Conservation (phyloP, 768 basidiomycete species). For the Boletus sensibilis region DNA sequence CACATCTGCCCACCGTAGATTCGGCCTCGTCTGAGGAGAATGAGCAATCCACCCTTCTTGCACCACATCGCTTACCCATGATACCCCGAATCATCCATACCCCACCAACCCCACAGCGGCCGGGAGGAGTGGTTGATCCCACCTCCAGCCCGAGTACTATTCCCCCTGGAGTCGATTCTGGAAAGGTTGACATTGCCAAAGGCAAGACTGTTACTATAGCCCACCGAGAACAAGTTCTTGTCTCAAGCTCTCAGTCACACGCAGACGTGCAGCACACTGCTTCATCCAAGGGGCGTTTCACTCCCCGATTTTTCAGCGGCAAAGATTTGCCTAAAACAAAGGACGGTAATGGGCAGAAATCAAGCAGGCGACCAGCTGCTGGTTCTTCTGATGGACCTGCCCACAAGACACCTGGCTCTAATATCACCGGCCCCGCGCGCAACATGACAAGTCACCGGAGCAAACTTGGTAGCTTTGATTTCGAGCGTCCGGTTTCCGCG, state of each 20-base stretch:
- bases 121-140: slow-evolving; percentile 14
- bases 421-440: slow-evolving; percentile 13
- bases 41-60: slow-evolving; percentile 29
- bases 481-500: slow-evolving; percentile 60
- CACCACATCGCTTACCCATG: slow-evolving; percentile 22
- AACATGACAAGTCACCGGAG: slow-evolving; percentile 41
- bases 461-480: slow-evolving; percentile 76
- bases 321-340: slow-evolving; percentile 27
- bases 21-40: slow-evolving; percentile 27
- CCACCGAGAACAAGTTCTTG: slow-evolving; percentile 28
- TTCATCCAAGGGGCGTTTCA: slow-evolving; percentile 28
- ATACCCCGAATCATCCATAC: slow-evolving; percentile 38
- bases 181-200: slow-evolving; percentile 9
- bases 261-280: not conserved
- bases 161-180: slow-evolving; percentile 11
- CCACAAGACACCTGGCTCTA: slow-evolving; percentile 11
- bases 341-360: slow-evolving; percentile 25
- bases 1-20: slow-evolving; percentile 27
- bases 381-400: slow-evolving; percentile 7
- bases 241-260: slow-evolving; percentile 25
- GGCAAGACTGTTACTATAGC: slow-evolving; percentile 16
- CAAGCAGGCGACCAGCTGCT: slow-evolving; percentile 19
- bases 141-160: slow-evolving; percentile 2
- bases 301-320: slow-evolving; percentile 29
- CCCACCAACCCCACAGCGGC: slow-evolving; percentile 36